Conservation (phyloP, 192 early-diverging fungal species). For the Entomortierella parvispora region DNA sequence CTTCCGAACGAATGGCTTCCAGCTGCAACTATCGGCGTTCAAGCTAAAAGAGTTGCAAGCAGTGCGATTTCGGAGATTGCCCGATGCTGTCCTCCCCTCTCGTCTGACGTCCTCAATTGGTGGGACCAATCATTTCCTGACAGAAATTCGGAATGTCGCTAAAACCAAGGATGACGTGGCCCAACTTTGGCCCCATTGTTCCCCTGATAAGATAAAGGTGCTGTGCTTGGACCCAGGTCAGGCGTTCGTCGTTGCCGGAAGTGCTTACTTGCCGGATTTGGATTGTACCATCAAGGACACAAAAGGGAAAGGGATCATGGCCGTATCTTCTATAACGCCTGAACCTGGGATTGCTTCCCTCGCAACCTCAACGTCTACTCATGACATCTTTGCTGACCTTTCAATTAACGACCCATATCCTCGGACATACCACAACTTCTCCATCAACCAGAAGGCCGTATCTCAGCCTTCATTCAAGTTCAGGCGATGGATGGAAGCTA, state of each 20-base stretch:
- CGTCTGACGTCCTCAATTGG: background rate
- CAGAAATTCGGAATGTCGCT: conserved; percentile 1
- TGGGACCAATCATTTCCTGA: background rate
- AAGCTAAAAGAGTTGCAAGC: conserved; percentile 1
- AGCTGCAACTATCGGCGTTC: background rate
- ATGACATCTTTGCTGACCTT: background rate
- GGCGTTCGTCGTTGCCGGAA: conserved; percentile 7
- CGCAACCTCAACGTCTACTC: conserved; percentile 1
- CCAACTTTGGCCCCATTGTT: background rate
- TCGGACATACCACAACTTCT: conserved; percentile 4
- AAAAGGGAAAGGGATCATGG: no score
- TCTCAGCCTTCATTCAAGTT: background rate
- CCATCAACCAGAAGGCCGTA: conserved; percentile 1
- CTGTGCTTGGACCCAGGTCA: conserved; percentile 5
- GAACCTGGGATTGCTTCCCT: background rate
- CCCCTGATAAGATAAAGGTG: conserved; percentile 1
- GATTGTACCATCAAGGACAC: background rate
- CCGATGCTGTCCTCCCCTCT: background rate
- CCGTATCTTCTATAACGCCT: no score
- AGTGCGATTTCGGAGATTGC: background rate
- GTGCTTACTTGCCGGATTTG: conserved; percentile 3
- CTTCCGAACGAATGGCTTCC: background rate
- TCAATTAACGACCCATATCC: background rate
- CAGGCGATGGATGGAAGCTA: background rate
- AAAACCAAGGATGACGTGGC: conserved; percentile 5